A percentile compares a stretch with the other conserved stretches of the same genome.
phyloP scores from a whole-genome alignment of 345 rosid species.

The Kernera saxatilis region DNA sequence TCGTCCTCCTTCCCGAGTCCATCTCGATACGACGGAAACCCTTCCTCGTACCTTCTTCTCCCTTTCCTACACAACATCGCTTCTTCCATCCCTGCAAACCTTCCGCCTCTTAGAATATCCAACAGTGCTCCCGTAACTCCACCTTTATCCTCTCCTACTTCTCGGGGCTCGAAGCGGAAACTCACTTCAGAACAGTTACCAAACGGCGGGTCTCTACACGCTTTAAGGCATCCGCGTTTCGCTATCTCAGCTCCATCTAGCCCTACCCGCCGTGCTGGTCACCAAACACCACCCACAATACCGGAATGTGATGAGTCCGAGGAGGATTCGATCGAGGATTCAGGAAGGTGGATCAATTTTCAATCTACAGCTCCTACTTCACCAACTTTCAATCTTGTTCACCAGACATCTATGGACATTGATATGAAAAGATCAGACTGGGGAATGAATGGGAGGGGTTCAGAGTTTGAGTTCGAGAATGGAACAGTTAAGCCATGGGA shows the following conservation, averaged over 20 bases:
- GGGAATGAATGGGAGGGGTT: conserved; percentile 45
- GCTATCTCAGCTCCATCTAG: conserved; percentile 93
- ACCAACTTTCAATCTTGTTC: conserved; percentile 65
- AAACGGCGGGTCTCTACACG: conserved; percentile 36
- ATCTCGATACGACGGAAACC: conserved; percentile 48
- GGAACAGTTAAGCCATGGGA: conserved; percentile 90
- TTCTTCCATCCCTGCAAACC: conserved; percentile 49
- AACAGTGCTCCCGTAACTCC: conserved; percentile 99
- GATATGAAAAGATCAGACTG: conserved; percentile 36
- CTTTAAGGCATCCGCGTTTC: conserved; percentile 40
- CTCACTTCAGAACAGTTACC: conserved; percentile 57
- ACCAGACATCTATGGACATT: conserved; percentile 35
- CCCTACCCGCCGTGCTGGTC: conserved; percentile 66
- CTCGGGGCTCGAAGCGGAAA: conserved; percentile 60
- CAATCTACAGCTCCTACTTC: conserved; percentile 64
- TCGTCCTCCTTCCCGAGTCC: conserved; percentile 91
- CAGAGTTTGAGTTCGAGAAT: conserved; percentile 84
- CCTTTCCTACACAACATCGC: conserved; percentile 72
- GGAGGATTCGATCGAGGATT: conserved; percentile 69
- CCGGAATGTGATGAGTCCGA: conserved; percentile 95
- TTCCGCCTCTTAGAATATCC: conserved; percentile 84
- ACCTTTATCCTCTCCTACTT: conserved; percentile 85
- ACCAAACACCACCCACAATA: conserved; percentile 71
- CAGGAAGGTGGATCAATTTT: conserved; percentile 80
- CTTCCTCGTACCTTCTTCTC: conserved; percentile 55